Percentiles rank a stretch among this genome's conserved stretches.
phyloP scores from a whole-genome alignment of 2,329 filamentous ascomycete species.

The Colletotrichum spaethianum region DNA sequence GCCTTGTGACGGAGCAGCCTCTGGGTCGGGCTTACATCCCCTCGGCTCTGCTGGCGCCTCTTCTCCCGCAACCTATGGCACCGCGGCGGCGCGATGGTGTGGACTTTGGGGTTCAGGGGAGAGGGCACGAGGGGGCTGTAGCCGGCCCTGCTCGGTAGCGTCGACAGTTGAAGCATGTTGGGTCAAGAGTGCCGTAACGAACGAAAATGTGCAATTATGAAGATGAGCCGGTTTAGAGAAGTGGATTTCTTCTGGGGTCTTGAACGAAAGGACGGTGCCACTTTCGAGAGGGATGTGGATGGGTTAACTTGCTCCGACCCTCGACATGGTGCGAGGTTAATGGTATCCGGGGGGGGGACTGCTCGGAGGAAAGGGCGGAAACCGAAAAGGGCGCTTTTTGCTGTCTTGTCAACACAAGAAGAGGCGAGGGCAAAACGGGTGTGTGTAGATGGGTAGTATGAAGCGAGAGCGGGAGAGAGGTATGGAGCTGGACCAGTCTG shows the following conservation, averaged over 20 bases:
- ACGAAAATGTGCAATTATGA: background rate
- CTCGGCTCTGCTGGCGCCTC: conserved; percentile 38
- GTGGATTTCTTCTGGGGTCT: background rate
- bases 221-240: background rate
- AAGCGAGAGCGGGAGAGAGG: conserved; percentile 12
- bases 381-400: background rate
- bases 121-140: conserved; percentile 48
- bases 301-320: conserved; percentile 11
- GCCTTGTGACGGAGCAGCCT: conserved; percentile 59
- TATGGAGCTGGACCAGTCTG: conserved; percentile 28
- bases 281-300: conserved; percentile 9
- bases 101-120: conserved; percentile 47
- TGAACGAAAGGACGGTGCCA: conserved; percentile 12
- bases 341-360: background rate
- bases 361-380: conserved; percentile 4
- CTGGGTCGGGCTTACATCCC: conserved; percentile 56
- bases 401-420: conserved; percentile 12
- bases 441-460: conserved; percentile 20
- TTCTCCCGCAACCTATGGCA: conserved; percentile 41
- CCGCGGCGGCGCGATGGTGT: conserved; percentile 32
- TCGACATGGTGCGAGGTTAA: conserved; percentile 10
- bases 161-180: conserved; percentile 34
- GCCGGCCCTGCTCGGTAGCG: conserved; percentile 35
- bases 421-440: background rate
- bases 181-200: background rate